Conservation (phyloP, 1,284 basidiomycete species). For the Afroboletus lepidellus region DNA sequence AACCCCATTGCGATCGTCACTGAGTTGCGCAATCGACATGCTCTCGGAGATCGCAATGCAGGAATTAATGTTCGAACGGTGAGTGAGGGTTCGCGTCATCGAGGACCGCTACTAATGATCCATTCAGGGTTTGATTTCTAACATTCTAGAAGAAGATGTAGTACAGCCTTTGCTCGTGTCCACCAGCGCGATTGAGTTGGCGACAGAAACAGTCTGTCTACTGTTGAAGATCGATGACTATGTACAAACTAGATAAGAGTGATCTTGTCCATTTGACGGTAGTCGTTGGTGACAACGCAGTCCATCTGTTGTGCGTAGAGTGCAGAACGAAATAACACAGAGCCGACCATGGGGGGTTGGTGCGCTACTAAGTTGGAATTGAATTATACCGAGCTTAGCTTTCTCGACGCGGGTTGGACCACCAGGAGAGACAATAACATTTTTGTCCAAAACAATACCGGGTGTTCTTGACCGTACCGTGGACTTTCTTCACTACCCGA, state of each 20-base stretch:
- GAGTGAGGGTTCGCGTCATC: conserved; percentile 22
- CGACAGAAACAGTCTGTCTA: conserved; percentile 97
- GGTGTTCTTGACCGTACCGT: conserved; percentile 99
- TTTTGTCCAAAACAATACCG: conserved; percentile 95
- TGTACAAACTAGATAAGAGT: conserved; percentile 82
- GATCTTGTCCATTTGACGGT: conserved; percentile 99
- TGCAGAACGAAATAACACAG: background rate
- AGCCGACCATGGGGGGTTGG: conserved; percentile 49
- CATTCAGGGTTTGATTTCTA: conserved; percentile 85
- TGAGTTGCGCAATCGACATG: conserved; percentile 95
- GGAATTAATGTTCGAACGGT: conserved; percentile 99
- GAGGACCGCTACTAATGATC: conserved; percentile 6
- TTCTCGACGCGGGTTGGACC: conserved; percentile 97
- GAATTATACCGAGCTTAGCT: conserved; percentile 97
- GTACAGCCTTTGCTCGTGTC: conserved; percentile 95
- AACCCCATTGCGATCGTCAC: conserved; percentile 99
- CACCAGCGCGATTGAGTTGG: conserved; percentile 92
- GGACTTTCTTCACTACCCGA: conserved; percentile 98
- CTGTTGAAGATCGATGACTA: conserved; percentile 98
- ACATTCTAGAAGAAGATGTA: conserved; percentile 96
- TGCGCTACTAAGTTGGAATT: conserved; percentile 97
- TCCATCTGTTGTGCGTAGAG: conserved; percentile 86
- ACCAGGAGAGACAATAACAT: conserved; percentile 86
- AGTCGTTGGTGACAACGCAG: conserved; percentile 99
- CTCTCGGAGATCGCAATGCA: conserved; percentile 90